phyloP scores from a whole-genome alignment of 768 basidiomycete genomes.

The Agrocybe pediades region DNA sequence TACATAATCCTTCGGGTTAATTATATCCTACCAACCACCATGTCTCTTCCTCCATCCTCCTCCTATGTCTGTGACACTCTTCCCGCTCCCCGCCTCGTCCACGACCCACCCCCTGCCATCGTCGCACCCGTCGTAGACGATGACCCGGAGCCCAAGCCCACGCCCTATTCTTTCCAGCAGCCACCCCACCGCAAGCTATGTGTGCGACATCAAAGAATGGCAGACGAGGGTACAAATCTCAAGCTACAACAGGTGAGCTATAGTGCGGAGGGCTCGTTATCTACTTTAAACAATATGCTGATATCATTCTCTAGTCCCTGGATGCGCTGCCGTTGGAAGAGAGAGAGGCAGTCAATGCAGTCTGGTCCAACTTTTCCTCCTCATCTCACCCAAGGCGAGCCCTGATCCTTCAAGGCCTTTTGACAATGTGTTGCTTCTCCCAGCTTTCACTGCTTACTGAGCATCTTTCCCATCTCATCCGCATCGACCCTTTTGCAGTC shows the following conservation, averaged over 20 bases:
- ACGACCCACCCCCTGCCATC: constrained; percentile 16
- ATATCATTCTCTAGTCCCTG: constrained; percentile 61
- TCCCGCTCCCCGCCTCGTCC: constrained; percentile 59
- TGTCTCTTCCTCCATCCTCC: constrained; percentile 18
- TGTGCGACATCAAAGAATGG: constrained; percentile 93
- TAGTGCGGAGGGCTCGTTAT: no score
- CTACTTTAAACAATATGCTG: not conserved
- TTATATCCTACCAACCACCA: constrained; percentile 1
- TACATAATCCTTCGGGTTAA: not conserved
- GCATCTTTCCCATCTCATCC: constrained; percentile 87
- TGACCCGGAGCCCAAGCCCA: constrained; percentile 27
- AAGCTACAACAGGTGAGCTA: constrained; percentile 87
- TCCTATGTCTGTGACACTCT: constrained; percentile 73
- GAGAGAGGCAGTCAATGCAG: constrained; percentile 82
- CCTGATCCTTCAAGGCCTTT: constrained; percentile 92
- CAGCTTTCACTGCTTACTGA: constrained; percentile 96
- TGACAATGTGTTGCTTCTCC: constrained; percentile 99
- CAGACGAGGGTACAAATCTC: constrained; percentile 90
- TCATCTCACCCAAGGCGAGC: constrained; percentile 89
- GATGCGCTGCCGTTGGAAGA: constrained; percentile 87
- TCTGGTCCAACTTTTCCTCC: constrained; percentile 97
- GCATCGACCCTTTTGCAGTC: constrained; percentile 91
- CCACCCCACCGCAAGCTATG: constrained; percentile 75
- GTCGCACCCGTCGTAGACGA: constrained; percentile 24
- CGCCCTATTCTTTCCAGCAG: constrained; percentile 37